Base-by-base conservation (phyloP, 352 stramenopile species). In the Thalassiosira pacifica region DNA sequence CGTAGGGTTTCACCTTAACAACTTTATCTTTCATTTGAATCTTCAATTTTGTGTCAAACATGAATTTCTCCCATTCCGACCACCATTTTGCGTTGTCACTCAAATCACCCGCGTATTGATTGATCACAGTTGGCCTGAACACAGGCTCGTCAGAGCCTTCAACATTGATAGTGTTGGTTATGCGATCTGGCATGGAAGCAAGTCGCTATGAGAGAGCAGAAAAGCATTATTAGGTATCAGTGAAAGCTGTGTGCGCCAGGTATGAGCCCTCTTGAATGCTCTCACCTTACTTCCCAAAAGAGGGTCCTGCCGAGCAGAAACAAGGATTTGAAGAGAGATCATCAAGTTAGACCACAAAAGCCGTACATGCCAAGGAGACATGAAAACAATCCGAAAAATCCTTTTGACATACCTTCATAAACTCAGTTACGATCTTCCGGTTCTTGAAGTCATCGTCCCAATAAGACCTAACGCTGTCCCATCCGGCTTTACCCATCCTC, bases 111-210 rank as follows among this genome's bases (percentile, higher is more conserved):
- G 79, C 89, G 52, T 93, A 93, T 91, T 96, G 96, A 73, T 97
- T 97, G 55, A 97, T 96, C 0, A 96, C 92, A 57, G 94, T 97
- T 34, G 94, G 94, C 24, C 94, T 85, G 61, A 80, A 95, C 2
- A 95, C 87, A 31, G 90, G 89, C 24, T 85, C 79, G 24, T 88
- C 67, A 1, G 76, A 88, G 37, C 82, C 80, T 16, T 87, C 80
- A n/a, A 95, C 72, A 79, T 93, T 93, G 32, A 96, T 95, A 0
- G 93, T 96, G 78, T 97, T 97, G 18, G 94, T 97, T 29, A 96
- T 94, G 27, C 94, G 85, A 87, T 97, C 93, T n/a, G 29, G 34
- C 57, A 57, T 53, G 45, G 27, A 34, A 34, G 48, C 13, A 32
- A 67, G 32, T 2, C 22, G n/a, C n/a, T n/a, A n/a, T n/a, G n/a